A percentile compares a stretch with the other conserved stretches of the same genome.
These are phyloP conservation scores for Chalara sp. DNA, from an alignment of 2,329 filamentous ascomycete species.

Conservation along the genomic window DNA sequence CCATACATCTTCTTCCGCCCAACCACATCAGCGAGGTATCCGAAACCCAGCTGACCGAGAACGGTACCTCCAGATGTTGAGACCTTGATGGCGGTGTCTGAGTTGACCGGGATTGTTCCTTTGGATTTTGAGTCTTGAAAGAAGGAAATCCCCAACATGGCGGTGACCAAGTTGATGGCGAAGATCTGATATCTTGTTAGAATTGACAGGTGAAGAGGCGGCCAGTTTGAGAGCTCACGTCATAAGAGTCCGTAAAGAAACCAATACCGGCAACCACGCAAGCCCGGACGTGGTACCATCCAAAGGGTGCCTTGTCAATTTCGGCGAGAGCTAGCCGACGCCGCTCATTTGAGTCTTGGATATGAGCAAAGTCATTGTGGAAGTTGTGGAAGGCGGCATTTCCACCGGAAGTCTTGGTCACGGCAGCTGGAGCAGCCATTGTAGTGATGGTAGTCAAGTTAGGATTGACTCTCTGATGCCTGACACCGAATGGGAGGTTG, in stretches of 20 bases:
- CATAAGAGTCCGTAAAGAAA: slow-evolving; percentile 85
- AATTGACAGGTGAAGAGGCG: slow-evolving; percentile 31
- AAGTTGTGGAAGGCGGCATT: slow-evolving; percentile 68
- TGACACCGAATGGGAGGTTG: no score
- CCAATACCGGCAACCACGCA: slow-evolving; percentile 69
- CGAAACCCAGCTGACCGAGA: slow-evolving; percentile 73
- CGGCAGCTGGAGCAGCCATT: neutral
- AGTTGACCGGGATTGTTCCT: slow-evolving; percentile 50
- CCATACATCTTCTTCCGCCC: slow-evolving; percentile 75
- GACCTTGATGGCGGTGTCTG: slow-evolving; percentile 78
- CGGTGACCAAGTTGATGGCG: slow-evolving; percentile 4
- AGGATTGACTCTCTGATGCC: no score
- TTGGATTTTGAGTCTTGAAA: slow-evolving; percentile 4
- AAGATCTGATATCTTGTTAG: slow-evolving; percentile 1
- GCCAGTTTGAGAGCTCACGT: slow-evolving; percentile 37
- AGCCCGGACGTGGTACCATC: slow-evolving; percentile 73
- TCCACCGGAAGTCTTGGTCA: slow-evolving; percentile 48
- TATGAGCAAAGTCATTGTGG: slow-evolving; percentile 62
- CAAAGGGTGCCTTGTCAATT: slow-evolving; percentile 74
- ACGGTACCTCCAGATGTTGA: slow-evolving; percentile 78
- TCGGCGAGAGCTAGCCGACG: slow-evolving; percentile 73
- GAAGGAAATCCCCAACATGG: slow-evolving; percentile 18
- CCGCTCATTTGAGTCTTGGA: slow-evolving; percentile 70
- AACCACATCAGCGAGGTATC: slow-evolving; percentile 66
- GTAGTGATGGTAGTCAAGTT: no score